These are phyloP conservation scores for Krasilnikovozyma curviuscula DNA, from an alignment of 768 basidiomycete genomes.

Conservation along the genomic window DNA sequence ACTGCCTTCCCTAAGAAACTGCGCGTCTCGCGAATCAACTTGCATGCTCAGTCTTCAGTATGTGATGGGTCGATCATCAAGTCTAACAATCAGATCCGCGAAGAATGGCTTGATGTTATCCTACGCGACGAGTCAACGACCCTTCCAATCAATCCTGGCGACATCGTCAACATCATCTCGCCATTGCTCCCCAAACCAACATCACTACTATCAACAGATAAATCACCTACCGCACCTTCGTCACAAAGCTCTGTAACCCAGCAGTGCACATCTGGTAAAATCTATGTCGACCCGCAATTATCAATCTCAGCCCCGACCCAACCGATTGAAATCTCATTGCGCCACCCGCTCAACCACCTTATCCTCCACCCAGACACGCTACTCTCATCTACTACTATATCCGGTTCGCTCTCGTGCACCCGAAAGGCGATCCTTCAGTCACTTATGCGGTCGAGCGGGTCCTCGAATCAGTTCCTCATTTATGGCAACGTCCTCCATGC, in stretches of 20 bases:
- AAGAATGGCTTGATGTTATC: conserved; percentile 32
- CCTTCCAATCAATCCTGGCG: conserved; percentile 30
- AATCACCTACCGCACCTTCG: not conserved
- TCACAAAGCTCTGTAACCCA: not conserved
- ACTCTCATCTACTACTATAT: conserved; percentile 71
- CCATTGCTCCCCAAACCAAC: conserved; percentile 26
- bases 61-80: not conserved
- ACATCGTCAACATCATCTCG: conserved; percentile 49
- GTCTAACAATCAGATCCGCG: conserved; percentile 18
- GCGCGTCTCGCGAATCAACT: conserved; percentile 11
- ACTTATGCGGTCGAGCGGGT: conserved; percentile 27
- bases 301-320: not conserved
- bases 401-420: conserved; percentile 59
- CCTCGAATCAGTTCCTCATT: conserved; percentile 29
- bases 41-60: not conserved
- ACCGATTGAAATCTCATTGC: conserved; percentile 41
- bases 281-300: not conserved
- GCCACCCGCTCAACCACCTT: conserved; percentile 38
- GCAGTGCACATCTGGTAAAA: too few species aligned
- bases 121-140: conserved; percentile 62
- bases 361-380: conserved; percentile 85
- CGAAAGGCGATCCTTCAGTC: conserved; percentile 59
- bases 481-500: conserved; percentile 92
- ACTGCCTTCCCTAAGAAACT: not conserved
- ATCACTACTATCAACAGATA: conserved; percentile 3